Evolutionary conservation across 2,329 filamentous ascomycete genomes (phyloP), one percentile per base, ranked within the genome.

Genomic region (Pyricularia grisea): DNA sequence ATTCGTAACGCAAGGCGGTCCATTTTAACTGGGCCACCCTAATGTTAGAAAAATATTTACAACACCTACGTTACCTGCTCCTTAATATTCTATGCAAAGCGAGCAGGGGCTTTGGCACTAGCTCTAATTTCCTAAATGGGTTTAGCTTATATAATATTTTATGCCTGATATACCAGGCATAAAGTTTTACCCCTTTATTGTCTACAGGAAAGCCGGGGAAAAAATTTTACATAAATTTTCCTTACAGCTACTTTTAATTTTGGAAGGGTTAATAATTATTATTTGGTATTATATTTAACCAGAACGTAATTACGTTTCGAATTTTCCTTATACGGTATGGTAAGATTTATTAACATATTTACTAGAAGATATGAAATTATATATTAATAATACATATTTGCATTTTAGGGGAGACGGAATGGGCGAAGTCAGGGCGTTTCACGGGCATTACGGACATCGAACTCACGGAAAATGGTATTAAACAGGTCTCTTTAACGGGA

Each of bases 401-500:
- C 3, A 42, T 4, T 25, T 67, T 30, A 74, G 71, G 72, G 58
- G 71, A 74, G 68, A 84, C 82, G 82, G 82, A n/a, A n/a, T n/a
- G n/a, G n/a, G n/a, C n/a, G n/a, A n/a, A n/a, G n/a, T n/a, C n/a
- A n/a, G n/a, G n/a, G 50, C 80, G 79, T 58, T 83, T 80, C 73
- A 84, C 82, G 1, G 81, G 81, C 68, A 76, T 71, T 31, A 82
- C 78, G 4, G 82, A 84, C 64, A 74, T 83, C 63, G 75, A 77
- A 3, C 78, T 84, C 27, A 82, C 80, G 1, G 70, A 73, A 7
- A 70, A 75, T 33, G 82, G 83, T 71, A 71, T 75, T 67, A 73
- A 78, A 68, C 84, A 85, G 74, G 82, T 87, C 69, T 74, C 72
- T 12, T 76, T 76, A 12, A 82, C 83, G 5, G 75, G 68, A 80